Conservation (phyloP, 495 filamentous ascomycete genomes). For the Penicillium nucicola region DNA sequence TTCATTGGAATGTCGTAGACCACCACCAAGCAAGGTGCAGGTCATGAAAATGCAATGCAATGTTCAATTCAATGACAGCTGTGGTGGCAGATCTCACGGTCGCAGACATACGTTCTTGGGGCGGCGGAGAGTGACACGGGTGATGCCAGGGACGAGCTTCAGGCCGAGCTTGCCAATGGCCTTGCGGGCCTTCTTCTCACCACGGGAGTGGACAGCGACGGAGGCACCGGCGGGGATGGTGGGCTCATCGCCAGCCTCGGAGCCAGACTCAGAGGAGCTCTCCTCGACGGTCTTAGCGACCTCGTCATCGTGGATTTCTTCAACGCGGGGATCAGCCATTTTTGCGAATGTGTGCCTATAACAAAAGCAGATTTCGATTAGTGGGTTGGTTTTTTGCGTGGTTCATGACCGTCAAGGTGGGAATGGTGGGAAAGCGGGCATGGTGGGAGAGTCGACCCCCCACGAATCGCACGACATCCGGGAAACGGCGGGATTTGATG, state of each 20-base stretch:
- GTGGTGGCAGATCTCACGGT: constrained; percentile 5
- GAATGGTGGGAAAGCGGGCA: constrained; percentile 14
- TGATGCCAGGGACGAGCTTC: constrained; percentile 95
- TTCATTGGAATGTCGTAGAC: no score
- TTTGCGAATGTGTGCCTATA: constrained; percentile 41
- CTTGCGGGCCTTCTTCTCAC: constrained; percentile 99
- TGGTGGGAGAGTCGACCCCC: constrained; percentile 19
- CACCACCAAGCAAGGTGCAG: no score
- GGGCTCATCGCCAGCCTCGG: constrained; percentile 64
- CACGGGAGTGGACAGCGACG: constrained; percentile 91
- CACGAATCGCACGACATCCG: constrained; percentile 28
- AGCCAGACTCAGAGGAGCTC: constrained; percentile 69
- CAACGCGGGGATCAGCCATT: constrained; percentile 97
- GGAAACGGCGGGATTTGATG: constrained; percentile 26
- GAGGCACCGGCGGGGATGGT: constrained; percentile 80
- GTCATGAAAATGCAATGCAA: no score
- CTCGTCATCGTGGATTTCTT: constrained; percentile 91
- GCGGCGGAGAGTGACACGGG: constrained; percentile 91
- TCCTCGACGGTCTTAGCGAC: constrained; percentile 79
- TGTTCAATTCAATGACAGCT: no score
- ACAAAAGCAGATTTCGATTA: constrained; percentile 14
- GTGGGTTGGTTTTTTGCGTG: constrained; percentile 1
- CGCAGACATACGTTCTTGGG: constrained; percentile 82
- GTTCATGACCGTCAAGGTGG: constrained; percentile 1
- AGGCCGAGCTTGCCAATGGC: constrained; percentile 96